These are phyloP conservation scores for Aspergillus thermomutatus DNA, from an alignment of 2,329 filamentous ascomycete genomes.

Conservation along the genomic window DNA sequence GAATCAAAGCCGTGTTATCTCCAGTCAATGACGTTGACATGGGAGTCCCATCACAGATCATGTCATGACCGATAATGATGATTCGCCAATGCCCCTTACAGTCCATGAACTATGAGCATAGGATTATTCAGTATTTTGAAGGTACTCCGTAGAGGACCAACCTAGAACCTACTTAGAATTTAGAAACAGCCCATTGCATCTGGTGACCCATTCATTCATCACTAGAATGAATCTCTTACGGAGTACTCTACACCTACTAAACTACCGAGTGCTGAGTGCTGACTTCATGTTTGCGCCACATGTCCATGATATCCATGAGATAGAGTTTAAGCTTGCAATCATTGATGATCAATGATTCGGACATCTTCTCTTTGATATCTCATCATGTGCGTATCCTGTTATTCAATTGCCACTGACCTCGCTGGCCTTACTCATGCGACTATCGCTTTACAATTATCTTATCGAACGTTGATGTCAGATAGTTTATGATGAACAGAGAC, in stretches of 20 bases:
- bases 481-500: neutral
- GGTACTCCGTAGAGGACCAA: neutral
- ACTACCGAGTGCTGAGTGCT: neutral
- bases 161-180: neutral
- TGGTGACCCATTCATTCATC: neutral
- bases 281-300: slow-evolving; percentile 15
- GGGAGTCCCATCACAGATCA: neutral
- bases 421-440: too few species aligned
- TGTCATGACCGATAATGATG: neutral
- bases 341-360: neutral
- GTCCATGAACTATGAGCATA: neutral
- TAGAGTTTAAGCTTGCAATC: neutral
- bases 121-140: too few species aligned
- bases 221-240: too few species aligned
- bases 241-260: too few species aligned
- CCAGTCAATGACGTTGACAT: neutral
- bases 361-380: neutral
- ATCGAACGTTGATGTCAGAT: neutral
- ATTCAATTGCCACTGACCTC: neutral
- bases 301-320: neutral
- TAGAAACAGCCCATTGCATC: neutral
- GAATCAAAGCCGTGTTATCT: neutral
- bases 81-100: neutral
- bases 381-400: neutral
- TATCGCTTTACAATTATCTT: neutral